A percentile compares a stretch with the other conserved stretches of the same genome.
These are phyloP conservation scores for Funneliformis geosporum DNA, from an alignment of 192 early-diverging fungal species.

Conservation along the genomic window DNA sequence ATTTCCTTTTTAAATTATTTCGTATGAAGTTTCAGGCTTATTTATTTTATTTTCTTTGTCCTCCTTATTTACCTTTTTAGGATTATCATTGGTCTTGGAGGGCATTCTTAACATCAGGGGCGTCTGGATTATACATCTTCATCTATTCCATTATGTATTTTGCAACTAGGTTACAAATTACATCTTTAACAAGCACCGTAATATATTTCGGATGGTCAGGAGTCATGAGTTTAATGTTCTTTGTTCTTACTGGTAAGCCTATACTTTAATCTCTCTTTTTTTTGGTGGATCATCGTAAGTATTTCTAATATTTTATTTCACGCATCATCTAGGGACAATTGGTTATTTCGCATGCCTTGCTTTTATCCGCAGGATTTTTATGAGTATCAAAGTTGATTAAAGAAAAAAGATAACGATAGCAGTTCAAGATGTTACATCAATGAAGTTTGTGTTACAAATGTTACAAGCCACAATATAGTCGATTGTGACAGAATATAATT, in stretches of 20 bases:
- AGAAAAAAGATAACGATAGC: constrained; percentile 22
- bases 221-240: constrained; percentile 74
- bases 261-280: constrained; percentile 38
- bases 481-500: no score
- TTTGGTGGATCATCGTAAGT: background rate
- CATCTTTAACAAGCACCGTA: constrained; percentile 71
- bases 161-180: constrained; percentile 74
- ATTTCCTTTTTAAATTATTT: no score
- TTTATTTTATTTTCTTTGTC: background rate
- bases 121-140: constrained; percentile 85
- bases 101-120: constrained; percentile 82
- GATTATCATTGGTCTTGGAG: constrained; percentile 88
- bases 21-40: constrained; percentile 40
- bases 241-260: constrained; percentile 61
- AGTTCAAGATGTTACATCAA: no score
- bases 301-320: background rate
- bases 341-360: constrained; percentile 76
- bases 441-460: background rate
- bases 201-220: constrained; percentile 91
- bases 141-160: constrained; percentile 90
- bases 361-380: constrained; percentile 83
- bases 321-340: constrained; percentile 51
- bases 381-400: constrained; percentile 84
- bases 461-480: no score
- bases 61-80: background rate